A percentile compares a stretch with the other conserved stretches of the same genome.
These are phyloP conservation scores for Pseudozyma tsukubaensis DNA, from an alignment of 1,284 basidiomycete genomes.

Conservation along the genomic window DNA sequence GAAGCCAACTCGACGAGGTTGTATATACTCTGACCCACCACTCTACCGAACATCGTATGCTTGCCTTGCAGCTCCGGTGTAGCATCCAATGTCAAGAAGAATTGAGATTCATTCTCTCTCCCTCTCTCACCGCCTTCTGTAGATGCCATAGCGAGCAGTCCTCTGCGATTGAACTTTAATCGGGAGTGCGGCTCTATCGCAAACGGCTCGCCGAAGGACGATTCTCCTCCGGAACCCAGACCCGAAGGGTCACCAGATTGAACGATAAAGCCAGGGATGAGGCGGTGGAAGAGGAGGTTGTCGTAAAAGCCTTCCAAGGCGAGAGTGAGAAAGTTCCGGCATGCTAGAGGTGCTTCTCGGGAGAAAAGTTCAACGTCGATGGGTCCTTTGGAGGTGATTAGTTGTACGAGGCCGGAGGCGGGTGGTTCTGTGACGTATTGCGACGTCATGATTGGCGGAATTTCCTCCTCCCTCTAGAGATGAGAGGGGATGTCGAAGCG, in stretches of 20 bases:
- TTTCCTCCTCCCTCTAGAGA: too few species aligned
- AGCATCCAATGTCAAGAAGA: conserved; percentile 65
- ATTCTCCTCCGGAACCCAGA: conserved; percentile 82
- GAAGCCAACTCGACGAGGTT: conserved; percentile 77
- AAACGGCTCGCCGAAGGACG: conserved; percentile 77
- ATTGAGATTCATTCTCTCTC: conserved; percentile 69
- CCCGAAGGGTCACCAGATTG: conserved; percentile 96
- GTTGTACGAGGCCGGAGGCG: conserved; percentile 84
- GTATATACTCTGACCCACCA: conserved; percentile 67
- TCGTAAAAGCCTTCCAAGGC: conserved; percentile 98
- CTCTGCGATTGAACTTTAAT: conserved; percentile 82
- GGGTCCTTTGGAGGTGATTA: conserved; percentile 80
- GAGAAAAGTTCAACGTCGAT: conserved; percentile 87
- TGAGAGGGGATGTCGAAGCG: too few species aligned
- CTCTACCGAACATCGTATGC: conserved; percentile 64
- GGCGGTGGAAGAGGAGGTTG: conserved; percentile 88
- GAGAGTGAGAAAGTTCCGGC: conserved; percentile 89
- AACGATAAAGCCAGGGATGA: conserved; percentile 87
- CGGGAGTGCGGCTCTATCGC: conserved; percentile 94
- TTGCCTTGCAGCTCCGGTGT: conserved; percentile 66
- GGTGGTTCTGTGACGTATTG: conserved; percentile 70
- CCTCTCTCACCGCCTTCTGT: conserved; percentile 72
- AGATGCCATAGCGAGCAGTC: conserved; percentile 84
- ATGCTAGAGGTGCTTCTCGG: conserved; percentile 93
- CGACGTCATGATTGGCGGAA: conserved; percentile 23